Base-by-base conservation (phyloP, 1,284 basidiomycete species). In the Pulveroboletus ridleyi region DNA sequence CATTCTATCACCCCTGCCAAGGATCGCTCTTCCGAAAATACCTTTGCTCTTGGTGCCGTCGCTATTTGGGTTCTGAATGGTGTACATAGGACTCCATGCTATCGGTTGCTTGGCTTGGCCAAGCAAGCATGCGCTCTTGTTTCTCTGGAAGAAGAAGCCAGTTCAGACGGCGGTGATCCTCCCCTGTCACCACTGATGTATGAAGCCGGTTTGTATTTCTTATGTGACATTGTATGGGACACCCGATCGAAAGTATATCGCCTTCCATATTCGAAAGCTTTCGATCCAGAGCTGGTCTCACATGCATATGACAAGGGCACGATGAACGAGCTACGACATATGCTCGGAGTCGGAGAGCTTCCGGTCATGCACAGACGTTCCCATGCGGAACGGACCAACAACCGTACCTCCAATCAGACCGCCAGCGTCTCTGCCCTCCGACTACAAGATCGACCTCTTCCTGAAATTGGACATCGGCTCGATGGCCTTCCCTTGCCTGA, bases 11-110 rank as follows among this genome's bases (percentile, higher is more conserved):
- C 41, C 1, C 18, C 39, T 0, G 11, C 7, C n/a, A 33, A 44
- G 22, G 2, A 66, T 15, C 33, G 22, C 1, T 4, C 50, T 4
- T 52, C 46, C 0, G 49, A 68, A 0, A 59, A 14, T 22, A 2
- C 46, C 6, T 46, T 68, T 2, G 68, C 58, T 10, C 56, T 69
- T 0, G 56, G 53, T 15, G 68, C 58, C 1, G 56, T 69, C 1
- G 7, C 9, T 0, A 47, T 69, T 1, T 69, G 68, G 68, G 58
- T 69, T 22, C 14, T 69, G 1, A 62, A 69, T 49, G 65, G 55
- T 0, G 15, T 13, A 0, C 55, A 68, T 17, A 29, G 10, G 1
- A 65, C 58, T 13, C 60, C 62, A 2, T 15, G 14, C 1, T 4
- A 53, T 22, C 20, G 9, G 2, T 2, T 44, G 0, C 22, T n/a